Conservation (phyloP, 169 alveolate genomes). For the Plasmodium gallinaceum region DNA sequence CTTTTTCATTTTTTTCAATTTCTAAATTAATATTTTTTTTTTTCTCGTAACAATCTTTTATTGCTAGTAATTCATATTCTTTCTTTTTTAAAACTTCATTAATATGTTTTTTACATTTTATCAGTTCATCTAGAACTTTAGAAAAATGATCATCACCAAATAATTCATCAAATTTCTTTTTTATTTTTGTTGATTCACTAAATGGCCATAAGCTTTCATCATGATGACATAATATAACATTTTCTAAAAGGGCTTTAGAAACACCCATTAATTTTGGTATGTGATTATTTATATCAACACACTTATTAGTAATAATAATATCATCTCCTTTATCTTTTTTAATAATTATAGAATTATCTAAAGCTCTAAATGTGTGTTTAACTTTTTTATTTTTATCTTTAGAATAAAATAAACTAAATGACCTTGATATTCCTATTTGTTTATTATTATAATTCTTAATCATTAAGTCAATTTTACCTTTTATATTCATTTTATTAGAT, state of each 20-base stretch:
- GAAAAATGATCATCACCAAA: slow-evolving; percentile 90
- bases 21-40: slow-evolving; percentile 31
- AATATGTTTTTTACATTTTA: slow-evolving; percentile 62
- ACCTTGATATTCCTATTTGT: slow-evolving; percentile 84
- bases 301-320: slow-evolving; percentile 82
- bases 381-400: slow-evolving; percentile 80
- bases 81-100: slow-evolving; percentile 56
- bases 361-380: slow-evolving; percentile 84
- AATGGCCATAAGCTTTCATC: slow-evolving; percentile 98
- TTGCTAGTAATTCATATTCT: slow-evolving; percentile 54
- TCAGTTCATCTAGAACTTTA: slow-evolving; percentile 78
- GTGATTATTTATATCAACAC: slow-evolving; percentile 93
- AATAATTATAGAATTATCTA: slow-evolving; percentile 35
- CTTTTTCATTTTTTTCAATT: slow-evolving; percentile 54
- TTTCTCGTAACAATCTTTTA: slow-evolving; percentile 27
- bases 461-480: slow-evolving; percentile 91
- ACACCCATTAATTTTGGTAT: slow-evolving; percentile 96
- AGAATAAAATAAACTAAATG: slow-evolving; percentile 86
- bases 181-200: slow-evolving; percentile 93
- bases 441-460: slow-evolving; percentile 82
- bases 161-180: slow-evolving; percentile 97
- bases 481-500: slow-evolving; percentile 89
- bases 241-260: slow-evolving; percentile 94
- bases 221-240: slow-evolving; percentile 98
- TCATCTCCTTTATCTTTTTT: slow-evolving; percentile 72